phyloP scores from a whole-genome alignment of 2,329 filamentous ascomycete species.

The Penicillium sp. region DNA sequence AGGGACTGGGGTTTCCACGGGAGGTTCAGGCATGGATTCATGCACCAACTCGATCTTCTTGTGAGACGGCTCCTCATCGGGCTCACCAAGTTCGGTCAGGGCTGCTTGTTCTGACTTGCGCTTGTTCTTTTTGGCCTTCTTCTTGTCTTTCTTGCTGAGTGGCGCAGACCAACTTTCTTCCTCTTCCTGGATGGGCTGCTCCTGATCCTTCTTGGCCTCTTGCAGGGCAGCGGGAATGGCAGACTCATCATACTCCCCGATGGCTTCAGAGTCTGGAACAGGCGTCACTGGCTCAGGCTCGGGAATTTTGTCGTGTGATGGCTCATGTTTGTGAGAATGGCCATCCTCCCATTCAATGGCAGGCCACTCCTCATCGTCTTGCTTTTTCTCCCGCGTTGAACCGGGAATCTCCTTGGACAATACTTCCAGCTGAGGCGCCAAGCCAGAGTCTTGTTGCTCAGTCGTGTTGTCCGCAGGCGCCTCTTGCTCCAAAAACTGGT shows the following conservation, averaged over 20 bases:
- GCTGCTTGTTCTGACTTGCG: slow-evolving; percentile 27
- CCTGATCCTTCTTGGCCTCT: slow-evolving; percentile 9
- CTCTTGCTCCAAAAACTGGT: slow-evolving; percentile 8
- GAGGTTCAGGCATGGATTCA: slow-evolving; percentile 3
- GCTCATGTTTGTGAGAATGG: slow-evolving; percentile 25
- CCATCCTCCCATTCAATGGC: slow-evolving; percentile 40
- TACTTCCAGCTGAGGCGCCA: slow-evolving; percentile 8
- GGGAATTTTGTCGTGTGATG: slow-evolving; percentile 23
- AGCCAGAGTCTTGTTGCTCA: slow-evolving; percentile 2
- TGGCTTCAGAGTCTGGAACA: slow-evolving; percentile 19
- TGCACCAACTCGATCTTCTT: slow-evolving; percentile 11
- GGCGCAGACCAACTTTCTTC: slow-evolving; percentile 14
- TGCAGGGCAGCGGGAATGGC: slow-evolving; percentile 17
- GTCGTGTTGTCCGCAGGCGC: slow-evolving; percentile 1
- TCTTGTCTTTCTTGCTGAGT: slow-evolving; percentile 32
- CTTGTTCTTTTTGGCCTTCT: slow-evolving; percentile 33
- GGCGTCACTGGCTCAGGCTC: slow-evolving; percentile 25
- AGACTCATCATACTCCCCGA: slow-evolving; percentile 1
- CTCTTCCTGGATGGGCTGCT: slow-evolving; percentile 12
- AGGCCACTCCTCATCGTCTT: slow-evolving; percentile 39
- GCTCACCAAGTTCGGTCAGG: slow-evolving; percentile 8
- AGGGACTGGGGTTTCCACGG: slow-evolving; percentile 9
- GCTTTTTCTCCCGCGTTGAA: slow-evolving; percentile 8
- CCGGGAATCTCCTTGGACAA: slow-evolving; percentile 7
- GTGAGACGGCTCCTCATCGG: slow-evolving; percentile 8